Evolutionary conservation across 2,329 filamentous ascomycete species (phyloP), one percentile per base, ranked within the genome.

Genomic region (Tolypocladium ovalisporum): DNA sequence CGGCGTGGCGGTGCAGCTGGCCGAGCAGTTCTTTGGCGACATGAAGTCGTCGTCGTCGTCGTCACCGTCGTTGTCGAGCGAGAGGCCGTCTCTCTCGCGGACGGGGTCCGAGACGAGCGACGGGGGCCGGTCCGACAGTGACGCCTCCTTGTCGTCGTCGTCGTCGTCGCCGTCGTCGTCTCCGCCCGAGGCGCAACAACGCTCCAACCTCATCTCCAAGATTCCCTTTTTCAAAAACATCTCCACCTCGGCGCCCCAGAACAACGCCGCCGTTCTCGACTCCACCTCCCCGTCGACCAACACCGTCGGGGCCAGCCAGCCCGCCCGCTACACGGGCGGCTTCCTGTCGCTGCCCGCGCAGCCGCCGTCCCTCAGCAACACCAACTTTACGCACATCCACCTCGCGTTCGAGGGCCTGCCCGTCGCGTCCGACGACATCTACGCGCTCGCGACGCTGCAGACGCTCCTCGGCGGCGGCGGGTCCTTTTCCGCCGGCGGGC

Each of bases 401-500:
- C 82, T 99, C 63, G 92, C 91, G 58, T 97, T 99, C 66, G 94
- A 99, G 76, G 92, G 91, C 32, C 83, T 97, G 1, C 90, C 93
- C 55, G 94, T 99, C 68, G 86, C 84, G 27, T 93, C 89, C 3
- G 85, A 90, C 15, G 93, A 97, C 70, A 97, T 99, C 67, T 99
- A 97, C 75, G 92, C 94, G 22, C 85, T 97, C 51, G 94, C 94
- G 8, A 96, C 93, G 0, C 80, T 99, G 1, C 95, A 97, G 73
- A 97, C 91, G 1, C 87, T 99, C 12, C 89, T 99, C 37, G 94
- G 94, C 58, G 94, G 94, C 53, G 94, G 94, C 54, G 94, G 94
- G 29, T 97, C 92, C 57, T 99, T 99, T 77, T 96, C 90, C 19
- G 94, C 94, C 56, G 94, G 94, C 65, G 94, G 94, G 0, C 94